These are phyloP conservation scores for Achlya hypogyna DNA, from an alignment of 352 stramenopile species.

Conservation along the genomic window DNA sequence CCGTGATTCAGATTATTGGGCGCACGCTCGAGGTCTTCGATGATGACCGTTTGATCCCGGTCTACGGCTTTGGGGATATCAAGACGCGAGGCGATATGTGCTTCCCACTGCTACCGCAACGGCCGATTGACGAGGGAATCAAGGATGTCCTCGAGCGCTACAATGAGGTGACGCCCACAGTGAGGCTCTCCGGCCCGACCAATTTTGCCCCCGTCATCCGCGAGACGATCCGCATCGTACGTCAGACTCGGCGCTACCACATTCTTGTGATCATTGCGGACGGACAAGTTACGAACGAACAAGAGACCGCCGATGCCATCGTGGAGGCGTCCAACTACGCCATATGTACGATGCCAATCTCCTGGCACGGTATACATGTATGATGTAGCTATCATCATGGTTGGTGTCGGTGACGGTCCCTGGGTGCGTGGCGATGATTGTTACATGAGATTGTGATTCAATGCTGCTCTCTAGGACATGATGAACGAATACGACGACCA, in stretches of 20 bases:
- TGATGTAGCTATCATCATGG: conserved; percentile 54
- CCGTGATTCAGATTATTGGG: conserved; percentile 67
- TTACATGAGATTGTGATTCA: not conserved
- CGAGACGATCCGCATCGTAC: conserved; percentile 45
- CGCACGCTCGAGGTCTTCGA: conserved; percentile 63
- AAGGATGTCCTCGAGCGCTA: conserved; percentile 48
- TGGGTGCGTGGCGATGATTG: conserved; percentile 30
- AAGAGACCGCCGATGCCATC: conserved; percentile 83
- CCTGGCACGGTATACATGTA: not conserved
- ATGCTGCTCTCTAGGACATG: conserved; percentile 24
- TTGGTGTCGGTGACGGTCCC: conserved; percentile 64
- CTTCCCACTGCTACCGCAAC: conserved; percentile 35
- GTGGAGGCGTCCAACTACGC: conserved; percentile 59
- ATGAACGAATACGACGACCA: conserved; percentile 59
- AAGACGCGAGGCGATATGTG: conserved; percentile 36
- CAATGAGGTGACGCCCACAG: conserved; percentile 41
- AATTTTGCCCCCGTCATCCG: conserved; percentile 64
- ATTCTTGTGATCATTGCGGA: conserved; percentile 85
- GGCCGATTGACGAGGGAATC: conserved; percentile 43
- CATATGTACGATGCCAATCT: conserved; percentile 38
- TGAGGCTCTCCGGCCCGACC: conserved; percentile 46
- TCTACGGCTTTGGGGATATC: conserved; percentile 57
- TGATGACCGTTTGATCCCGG: conserved; percentile 71
- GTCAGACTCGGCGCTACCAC: conserved; percentile 47
- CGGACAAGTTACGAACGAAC: conserved; percentile 81